A percentile compares a stretch with the other conserved stretches of the same genome.
Conservation (phyloP, 371 early-diverging fungal genomes). For the Rhizopus arrhizus region DNA sequence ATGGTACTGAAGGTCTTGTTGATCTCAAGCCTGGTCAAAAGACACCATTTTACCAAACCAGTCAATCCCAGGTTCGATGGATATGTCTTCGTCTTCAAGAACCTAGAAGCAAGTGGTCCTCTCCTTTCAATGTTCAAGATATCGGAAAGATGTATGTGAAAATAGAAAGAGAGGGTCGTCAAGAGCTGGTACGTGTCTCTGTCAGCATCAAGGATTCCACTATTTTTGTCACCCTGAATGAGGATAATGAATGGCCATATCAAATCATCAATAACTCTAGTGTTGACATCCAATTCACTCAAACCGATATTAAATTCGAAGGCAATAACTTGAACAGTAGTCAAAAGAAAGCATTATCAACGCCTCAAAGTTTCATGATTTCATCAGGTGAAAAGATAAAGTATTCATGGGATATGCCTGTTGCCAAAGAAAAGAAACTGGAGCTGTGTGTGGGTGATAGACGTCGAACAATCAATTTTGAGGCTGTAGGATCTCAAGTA, state of each 20-base stretch:
- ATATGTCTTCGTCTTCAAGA: slow-evolving; percentile 54
- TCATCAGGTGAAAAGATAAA: slow-evolving; percentile 48
- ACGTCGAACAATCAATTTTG: slow-evolving; percentile 77
- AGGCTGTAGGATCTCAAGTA: slow-evolving; percentile 87
- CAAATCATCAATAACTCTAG: slow-evolving; percentile 81
- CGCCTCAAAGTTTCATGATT: slow-evolving; percentile 26
- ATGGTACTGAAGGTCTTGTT: slow-evolving; percentile 25
- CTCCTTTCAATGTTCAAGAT: slow-evolving; percentile 77
- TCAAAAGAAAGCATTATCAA: slow-evolving; percentile 34
- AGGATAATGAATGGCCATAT: slow-evolving; percentile 88
- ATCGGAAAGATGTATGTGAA: slow-evolving; percentile 85
- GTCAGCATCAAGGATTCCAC: slow-evolving; percentile 83
- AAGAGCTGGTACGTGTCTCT: slow-evolving; percentile 79
- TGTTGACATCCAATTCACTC: slow-evolving; percentile 75
- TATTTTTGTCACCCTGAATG: slow-evolving; percentile 82
- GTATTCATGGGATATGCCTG: slow-evolving; percentile 95
- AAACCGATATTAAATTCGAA: slow-evolving; percentile 48
- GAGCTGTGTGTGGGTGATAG: slow-evolving; percentile 69
- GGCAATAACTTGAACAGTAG: slow-evolving; percentile 35
- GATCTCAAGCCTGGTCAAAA: slow-evolving; percentile 47
- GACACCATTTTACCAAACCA: slow-evolving; percentile 54
- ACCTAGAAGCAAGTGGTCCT: slow-evolving; percentile 66
- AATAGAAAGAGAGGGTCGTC: slow-evolving; percentile 55
- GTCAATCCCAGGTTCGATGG: slow-evolving; percentile 47
- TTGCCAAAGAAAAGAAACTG: slow-evolving; percentile 69